These are phyloP conservation scores for Fusarium subglutinans DNA, from an alignment of 2,329 filamentous ascomycete species.

Conservation along the genomic window DNA sequence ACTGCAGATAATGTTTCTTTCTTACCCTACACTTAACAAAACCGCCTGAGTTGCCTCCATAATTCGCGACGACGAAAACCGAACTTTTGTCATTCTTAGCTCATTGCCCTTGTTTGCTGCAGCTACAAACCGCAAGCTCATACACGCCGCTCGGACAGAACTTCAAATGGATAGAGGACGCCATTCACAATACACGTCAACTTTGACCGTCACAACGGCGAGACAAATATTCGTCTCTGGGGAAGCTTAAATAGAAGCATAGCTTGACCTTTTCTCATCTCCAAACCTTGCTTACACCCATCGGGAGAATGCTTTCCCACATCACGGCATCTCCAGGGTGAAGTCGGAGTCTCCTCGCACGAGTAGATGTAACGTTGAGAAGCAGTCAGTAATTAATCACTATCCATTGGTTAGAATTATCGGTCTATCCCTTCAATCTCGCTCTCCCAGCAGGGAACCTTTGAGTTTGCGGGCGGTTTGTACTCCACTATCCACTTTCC, in stretches of 20 bases:
- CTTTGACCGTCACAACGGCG: accelerated
- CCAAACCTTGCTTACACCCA: not conserved
- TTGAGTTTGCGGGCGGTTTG: not conserved
- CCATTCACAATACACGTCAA: accelerated
- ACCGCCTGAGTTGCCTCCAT: accelerated
- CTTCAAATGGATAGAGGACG: not conserved
- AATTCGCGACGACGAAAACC: accelerated
- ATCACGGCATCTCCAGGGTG: not conserved
- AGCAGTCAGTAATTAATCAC: not conserved
- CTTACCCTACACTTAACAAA: not conserved
- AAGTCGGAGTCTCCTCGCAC: not conserved
- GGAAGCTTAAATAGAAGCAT: not conserved
- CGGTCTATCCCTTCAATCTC: not conserved
- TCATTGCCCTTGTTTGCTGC: accelerated
- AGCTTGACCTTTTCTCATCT: not conserved
- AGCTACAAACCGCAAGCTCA: accelerated
- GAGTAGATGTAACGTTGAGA: not conserved
- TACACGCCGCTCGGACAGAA: accelerated
- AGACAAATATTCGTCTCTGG: too few species aligned
- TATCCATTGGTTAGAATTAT: not conserved
- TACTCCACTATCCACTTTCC: not conserved
- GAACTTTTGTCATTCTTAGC: not conserved
- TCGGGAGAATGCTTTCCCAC: not conserved
- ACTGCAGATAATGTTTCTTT: not conserved
- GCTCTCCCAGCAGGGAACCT: not conserved